phyloP scores from a whole-genome alignment of 2,329 filamentous ascomycete genomes.

The Stagonosporopsis rhizophila region DNA sequence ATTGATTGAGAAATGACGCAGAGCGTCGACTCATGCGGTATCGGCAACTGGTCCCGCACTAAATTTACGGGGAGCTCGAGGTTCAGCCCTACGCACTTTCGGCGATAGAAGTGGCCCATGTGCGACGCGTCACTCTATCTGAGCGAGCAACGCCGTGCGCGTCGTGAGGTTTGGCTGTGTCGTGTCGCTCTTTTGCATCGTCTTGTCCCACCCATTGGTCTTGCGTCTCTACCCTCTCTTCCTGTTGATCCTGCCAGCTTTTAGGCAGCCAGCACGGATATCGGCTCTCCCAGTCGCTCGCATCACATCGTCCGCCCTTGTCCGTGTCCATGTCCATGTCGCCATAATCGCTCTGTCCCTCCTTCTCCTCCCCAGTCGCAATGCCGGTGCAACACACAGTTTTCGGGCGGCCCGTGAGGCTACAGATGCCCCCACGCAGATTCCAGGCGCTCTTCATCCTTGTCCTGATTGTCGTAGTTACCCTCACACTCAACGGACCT shows the following conservation, averaged over 20 bases:
- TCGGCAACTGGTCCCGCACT: conserved; percentile 36
- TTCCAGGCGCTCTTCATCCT: conserved; percentile 55
- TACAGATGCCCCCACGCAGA: conserved; percentile 54
- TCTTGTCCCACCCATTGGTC: background rate
- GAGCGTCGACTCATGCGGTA: conserved; percentile 39
- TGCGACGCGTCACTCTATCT: conserved; percentile 29
- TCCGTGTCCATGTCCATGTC: conserved; percentile 3
- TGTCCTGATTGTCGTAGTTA: conserved; percentile 39
- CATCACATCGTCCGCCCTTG: background rate
- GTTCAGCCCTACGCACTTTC: conserved; percentile 31
- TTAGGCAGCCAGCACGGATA: conserved; percentile 18
- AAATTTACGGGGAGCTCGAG: conserved; percentile 19
- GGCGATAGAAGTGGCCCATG: background rate
- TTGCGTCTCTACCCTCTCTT: background rate
- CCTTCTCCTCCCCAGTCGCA: conserved; percentile 2
- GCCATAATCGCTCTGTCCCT: conserved; percentile 4
- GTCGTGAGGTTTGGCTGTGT: conserved; percentile 6
- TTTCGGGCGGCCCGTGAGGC: conserved; percentile 41
- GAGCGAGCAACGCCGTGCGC: background rate
- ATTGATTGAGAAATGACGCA: conserved; percentile 28
- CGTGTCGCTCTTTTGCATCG: conserved; percentile 14
- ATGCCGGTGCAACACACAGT: conserved; percentile 47
- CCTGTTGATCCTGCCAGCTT: background rate
- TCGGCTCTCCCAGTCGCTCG: conserved; percentile 6
- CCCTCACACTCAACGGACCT: conserved; percentile 49